phyloP scores from a whole-genome alignment of 768 basidiomycete genomes.

The Pleurotus pulmonarius region DNA sequence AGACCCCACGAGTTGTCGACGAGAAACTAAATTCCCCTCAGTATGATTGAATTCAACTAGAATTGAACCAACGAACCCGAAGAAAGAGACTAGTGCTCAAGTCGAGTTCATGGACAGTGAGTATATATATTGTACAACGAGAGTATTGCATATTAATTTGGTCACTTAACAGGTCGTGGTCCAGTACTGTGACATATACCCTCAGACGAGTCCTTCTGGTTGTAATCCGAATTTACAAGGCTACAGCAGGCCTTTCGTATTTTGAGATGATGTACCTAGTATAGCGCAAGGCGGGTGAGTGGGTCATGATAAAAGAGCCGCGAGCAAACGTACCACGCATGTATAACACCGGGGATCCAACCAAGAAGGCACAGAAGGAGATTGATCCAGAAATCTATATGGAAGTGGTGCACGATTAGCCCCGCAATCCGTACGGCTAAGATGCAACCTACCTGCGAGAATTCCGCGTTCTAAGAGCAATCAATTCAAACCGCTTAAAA shows the following conservation, averaged over 20 bases:
- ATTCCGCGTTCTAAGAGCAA: background rate
- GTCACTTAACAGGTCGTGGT: too few species aligned
- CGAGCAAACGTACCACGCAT: slow-evolving; percentile 37
- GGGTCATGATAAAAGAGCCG: background rate
- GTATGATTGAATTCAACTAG: too few species aligned
- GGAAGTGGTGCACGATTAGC: background rate
- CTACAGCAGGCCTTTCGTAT: background rate
- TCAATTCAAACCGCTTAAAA: background rate
- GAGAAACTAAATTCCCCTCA: too few species aligned
- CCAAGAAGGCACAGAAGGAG: slow-evolving; percentile 36
- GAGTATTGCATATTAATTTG: too few species aligned
- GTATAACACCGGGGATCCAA: slow-evolving; percentile 51
- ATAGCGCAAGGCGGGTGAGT: background rate
- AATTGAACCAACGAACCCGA: too few species aligned
- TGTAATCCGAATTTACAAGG: background rate
- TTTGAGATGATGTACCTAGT: slow-evolving; percentile 17
- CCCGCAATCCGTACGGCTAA: background rate
- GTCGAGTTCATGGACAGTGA: too few species aligned
- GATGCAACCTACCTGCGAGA: background rate
- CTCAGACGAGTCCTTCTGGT: too few species aligned
- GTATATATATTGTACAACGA: too few species aligned
- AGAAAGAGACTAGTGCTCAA: too few species aligned
- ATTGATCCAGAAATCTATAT: slow-evolving; percentile 34
- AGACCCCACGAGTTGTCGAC: too few species aligned
- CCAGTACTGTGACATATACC: too few species aligned